Base-by-base conservation (phyloP, 306 rosid genomes). In the Sesbania bispinosa region DNA sequence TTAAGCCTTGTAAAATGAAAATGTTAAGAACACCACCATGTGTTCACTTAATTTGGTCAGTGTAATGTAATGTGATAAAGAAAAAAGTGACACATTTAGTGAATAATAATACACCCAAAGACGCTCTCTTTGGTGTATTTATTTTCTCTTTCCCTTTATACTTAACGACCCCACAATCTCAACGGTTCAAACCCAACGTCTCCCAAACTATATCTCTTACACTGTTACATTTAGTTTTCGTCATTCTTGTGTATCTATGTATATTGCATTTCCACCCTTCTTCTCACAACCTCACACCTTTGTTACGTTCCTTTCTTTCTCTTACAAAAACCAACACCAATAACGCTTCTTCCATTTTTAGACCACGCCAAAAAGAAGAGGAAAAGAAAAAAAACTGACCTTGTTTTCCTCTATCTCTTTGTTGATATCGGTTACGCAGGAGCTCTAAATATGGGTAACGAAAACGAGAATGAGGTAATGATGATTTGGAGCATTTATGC, bases 161-260 rank as follows among this genome's bases (percentile, higher is more conserved):
- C 48, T 27, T 32, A 13, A 62, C 6, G 35, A 39, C 79, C 72
- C 79, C 62, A 79, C 83, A 67, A 79, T 33, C 67, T 48, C 79
- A 80, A 80, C 83, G 83, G 80, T 3, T 45, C 62, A 80, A 80
- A 74, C 14, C 24, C 50, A 74, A 80, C 83, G 77, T 67, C 45
- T 74, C 67, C 16, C 57, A 35, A 50, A 77, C 43, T 30, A 24
- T 15, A 16, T 15, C 24, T 5, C 13, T 30, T 20, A 7, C 29
- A 13, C 51, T 29, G 9, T 61, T 59, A 15, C 7, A 46, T 58
- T 58, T 21, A 10, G 36, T 11, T 52, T 63, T 51, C 50, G 3
- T 14, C 16, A 73, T 54, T 23, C 16, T 23, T 24, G 5, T 35
- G 36, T 19, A 9, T 1, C 30, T 4, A 1, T 4, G 4, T 4